These are phyloP conservation scores for Blastobotrys apis DNA, from an alignment of 1,139 yeast species.

Conservation along the genomic window DNA sequence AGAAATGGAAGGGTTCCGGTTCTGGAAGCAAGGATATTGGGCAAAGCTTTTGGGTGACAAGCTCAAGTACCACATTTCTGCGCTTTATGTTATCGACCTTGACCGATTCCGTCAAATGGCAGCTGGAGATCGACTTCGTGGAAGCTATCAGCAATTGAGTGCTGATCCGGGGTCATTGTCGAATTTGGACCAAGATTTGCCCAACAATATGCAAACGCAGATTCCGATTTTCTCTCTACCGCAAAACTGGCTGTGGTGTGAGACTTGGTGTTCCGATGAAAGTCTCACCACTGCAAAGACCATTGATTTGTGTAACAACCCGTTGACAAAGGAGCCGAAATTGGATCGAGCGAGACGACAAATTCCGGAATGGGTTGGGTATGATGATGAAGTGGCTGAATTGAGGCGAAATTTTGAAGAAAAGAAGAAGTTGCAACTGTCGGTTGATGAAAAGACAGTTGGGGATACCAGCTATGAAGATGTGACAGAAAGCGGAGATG, in stretches of 20 bases:
- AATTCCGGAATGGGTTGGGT: constrained; percentile 70
- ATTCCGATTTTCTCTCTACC: constrained; percentile 70
- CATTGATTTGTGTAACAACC: constrained; percentile 80
- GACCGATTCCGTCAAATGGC: constrained; percentile 54
- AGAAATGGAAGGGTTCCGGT: constrained; percentile 81
- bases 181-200: constrained; percentile 86
- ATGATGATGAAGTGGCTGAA: constrained; percentile 50
- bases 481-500: not conserved
- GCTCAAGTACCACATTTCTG: constrained; percentile 73
- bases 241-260: constrained; percentile 90
- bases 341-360: constrained; percentile 68
- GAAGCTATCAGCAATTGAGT: constrained; percentile 82
- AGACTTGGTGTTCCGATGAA: constrained; percentile 83
- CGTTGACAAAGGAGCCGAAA: constrained; percentile 73
- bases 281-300: constrained; percentile 60
- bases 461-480: too few relatives aligned
- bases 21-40: constrained; percentile 97
- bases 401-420: constrained; percentile 26
- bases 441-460: constrained; percentile 1
- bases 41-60: constrained; percentile 50
- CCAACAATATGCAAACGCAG: constrained; percentile 71
- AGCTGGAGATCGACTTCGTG: constrained; percentile 76
- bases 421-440: constrained; percentile 18
- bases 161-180: constrained; percentile 74
- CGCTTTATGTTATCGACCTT: constrained; percentile 78